These are phyloP conservation scores for Trichoderma sp. DNA, from an alignment of 2,329 filamentous ascomycete genomes.

Conservation along the genomic window DNA sequence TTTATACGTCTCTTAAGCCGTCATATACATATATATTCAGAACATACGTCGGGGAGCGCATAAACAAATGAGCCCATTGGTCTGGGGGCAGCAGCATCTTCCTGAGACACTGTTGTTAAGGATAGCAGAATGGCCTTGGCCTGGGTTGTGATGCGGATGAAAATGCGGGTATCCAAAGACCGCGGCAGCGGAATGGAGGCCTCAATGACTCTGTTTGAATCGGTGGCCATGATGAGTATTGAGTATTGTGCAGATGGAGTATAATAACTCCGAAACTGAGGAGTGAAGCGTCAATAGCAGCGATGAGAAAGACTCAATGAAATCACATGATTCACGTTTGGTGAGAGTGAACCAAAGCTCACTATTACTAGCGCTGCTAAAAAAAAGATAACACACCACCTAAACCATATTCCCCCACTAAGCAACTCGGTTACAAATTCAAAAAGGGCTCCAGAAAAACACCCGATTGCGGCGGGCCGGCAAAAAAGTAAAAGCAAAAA, in stretches of 20 bases:
- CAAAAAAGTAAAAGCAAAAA: conserved; percentile 6
- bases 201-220: conserved; percentile 35
- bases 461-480: conserved; percentile 13
- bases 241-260: not conserved
- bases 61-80: conserved; percentile 90
- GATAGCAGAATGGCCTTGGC: conserved; percentile 61
- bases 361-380: not conserved
- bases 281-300: not conserved
- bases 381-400: conserved; percentile 9
- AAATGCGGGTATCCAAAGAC: conserved; percentile 61
- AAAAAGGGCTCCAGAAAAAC: conserved; percentile 5
- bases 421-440: conserved; percentile 4
- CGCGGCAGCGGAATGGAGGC: conserved; percentile 62
- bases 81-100: conserved; percentile 51
- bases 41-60: conserved; percentile 80
- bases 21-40: not conserved
- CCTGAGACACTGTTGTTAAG: conserved; percentile 58
- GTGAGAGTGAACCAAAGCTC: not conserved
- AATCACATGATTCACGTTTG: conserved; percentile 29
- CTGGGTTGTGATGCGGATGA: conserved; percentile 60
- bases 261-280: not conserved
- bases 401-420: not conserved
- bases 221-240: conserved; percentile 28
- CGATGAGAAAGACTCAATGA: not conserved
- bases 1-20: not conserved